Evolutionary conservation across 2,329 filamentous ascomycete genomes (phyloP).

Genomic region (Aspergillus niger): DNA sequence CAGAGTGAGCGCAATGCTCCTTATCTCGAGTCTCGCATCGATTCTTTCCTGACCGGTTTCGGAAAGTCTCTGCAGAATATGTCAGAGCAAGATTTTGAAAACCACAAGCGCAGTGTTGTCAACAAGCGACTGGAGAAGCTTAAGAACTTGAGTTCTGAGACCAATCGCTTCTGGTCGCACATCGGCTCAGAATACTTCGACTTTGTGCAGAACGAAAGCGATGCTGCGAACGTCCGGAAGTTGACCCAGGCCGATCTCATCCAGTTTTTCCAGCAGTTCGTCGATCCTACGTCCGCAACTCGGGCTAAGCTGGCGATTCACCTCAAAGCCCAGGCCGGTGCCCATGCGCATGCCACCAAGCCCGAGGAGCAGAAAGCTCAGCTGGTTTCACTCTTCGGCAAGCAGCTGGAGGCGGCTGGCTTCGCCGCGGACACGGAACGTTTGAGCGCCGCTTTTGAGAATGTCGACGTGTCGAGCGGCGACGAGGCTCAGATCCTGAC

Average conservation of each 20-base stretch:
- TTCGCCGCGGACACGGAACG: slow-evolving; percentile 46
- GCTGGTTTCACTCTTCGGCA: slow-evolving; percentile 45
- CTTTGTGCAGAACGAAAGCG: slow-evolving; percentile 78
- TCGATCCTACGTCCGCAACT: slow-evolving; percentile 70
- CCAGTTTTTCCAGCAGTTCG: slow-evolving; percentile 74
- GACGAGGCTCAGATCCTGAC: slow-evolving; percentile 55
- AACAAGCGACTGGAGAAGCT: slow-evolving; percentile 85
- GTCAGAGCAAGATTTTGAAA: slow-evolving; percentile 81
- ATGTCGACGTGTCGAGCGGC: slow-evolving; percentile 48
- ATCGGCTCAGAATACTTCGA: slow-evolving; percentile 86
- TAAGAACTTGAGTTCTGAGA: slow-evolving; percentile 89
- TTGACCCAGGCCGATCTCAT: slow-evolving; percentile 79
- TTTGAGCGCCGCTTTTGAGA: slow-evolving; percentile 48
- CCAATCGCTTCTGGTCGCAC: slow-evolving; percentile 77
- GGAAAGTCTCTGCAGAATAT: slow-evolving; percentile 69
- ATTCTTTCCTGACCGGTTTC: slow-evolving; percentile 75
- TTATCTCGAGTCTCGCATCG: slow-evolving; percentile 85
- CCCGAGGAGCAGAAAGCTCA: slow-evolving; percentile 49
- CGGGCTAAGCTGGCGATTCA: slow-evolving; percentile 86
- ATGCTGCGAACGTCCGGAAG: slow-evolving; percentile 71
- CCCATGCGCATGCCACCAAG: slow-evolving; percentile 33
- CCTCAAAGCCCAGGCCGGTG: slow-evolving; percentile 70
- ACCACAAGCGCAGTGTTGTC: slow-evolving; percentile 85
- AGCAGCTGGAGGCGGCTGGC: slow-evolving; percentile 52
- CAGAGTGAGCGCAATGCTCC: slow-evolving; percentile 85